Base-by-base conservation (phyloP, 768 basidiomycete species). In the Xerocomellus chrysenteron region DNA sequence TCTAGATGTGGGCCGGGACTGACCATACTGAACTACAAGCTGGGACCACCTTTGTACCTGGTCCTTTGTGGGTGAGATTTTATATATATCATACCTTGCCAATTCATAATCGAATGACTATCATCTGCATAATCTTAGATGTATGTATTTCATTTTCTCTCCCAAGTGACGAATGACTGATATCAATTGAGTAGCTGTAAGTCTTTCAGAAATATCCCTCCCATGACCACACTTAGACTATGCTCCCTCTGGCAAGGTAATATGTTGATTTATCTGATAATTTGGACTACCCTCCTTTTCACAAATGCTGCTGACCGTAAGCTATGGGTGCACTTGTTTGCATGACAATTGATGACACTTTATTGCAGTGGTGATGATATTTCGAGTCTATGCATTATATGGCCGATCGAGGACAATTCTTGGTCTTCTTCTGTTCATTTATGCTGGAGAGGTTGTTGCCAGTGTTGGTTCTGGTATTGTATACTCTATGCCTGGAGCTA, bases 321-420 rank as follows among this genome's bases (percentile, higher is more conserved):
- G 59, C 3, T 5, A 5, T 41, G 30, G 5, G 21, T 30, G 0
- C 3, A 26, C 16, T 13, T 8, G 1, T 11, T n/a, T 17, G 13
- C 14, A 14, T 13, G 12, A n/a, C 11, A 16, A 30, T 9, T 47
- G 9, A 19, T 7, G 7, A 16, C 1, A 33, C 32, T 14, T 37
- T 9, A 36, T 44, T 37, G 5, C 17, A 60, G 59, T 59, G 17
- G 12, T 60, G 9, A 60, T 60, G 59, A 21, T 60, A 3, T 43
- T 47, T 19, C 52, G 57, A 19, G 45, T 59, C 11, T 60, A 58
- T 51, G 59, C 59, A 26, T 17, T 60, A 24, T 59, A 43, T n/a
- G 33, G 46, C 2, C 48, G 5, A 17, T 59, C 59, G 13, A 50
- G 45, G 26, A 13, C 0, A 4, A 16, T 60, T 5, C 47, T 59